Evolutionary conservation across 768 basidiomycete species (phyloP).

Genomic region (Naganishia vaughanmartiniae): DNA sequence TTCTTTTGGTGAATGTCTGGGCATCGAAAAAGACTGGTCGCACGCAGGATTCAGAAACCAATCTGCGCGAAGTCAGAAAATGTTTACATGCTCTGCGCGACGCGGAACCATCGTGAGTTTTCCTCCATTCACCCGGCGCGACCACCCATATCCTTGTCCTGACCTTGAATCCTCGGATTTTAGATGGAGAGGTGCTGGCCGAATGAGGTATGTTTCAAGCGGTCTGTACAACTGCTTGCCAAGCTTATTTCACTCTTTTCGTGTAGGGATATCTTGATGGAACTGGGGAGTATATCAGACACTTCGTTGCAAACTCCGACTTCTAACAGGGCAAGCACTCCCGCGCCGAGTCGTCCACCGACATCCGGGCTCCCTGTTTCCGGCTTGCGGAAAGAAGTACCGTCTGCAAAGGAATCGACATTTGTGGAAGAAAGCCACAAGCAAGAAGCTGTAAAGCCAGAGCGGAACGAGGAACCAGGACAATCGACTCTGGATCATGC

Average conservation of each 20-base stretch:
- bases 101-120: constrained; percentile 46
- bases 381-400: not conserved
- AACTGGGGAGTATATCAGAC: constrained; percentile 30
- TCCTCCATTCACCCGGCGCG: not conserved
- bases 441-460: not conserved
- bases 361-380: not conserved
- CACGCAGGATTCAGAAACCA: constrained; percentile 56
- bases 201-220: constrained; percentile 31
- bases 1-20: constrained; percentile 69
- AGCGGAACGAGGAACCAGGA: not conserved
- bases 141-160: not conserved
- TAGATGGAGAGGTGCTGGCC: constrained; percentile 49
- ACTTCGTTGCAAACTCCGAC: constrained; percentile 29
- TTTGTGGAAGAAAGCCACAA: not conserved
- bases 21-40: constrained; percentile 58
- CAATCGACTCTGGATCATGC: no score
- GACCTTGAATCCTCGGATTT: not conserved
- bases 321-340: not conserved
- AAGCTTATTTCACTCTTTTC: not conserved
- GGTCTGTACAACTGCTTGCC: not conserved
- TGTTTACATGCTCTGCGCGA: constrained; percentile 61
- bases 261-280: constrained; percentile 29
- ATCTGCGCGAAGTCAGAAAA: constrained; percentile 63
- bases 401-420: not conserved
- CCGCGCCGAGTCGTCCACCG: constrained; percentile 4